Conservation (phyloP, 306 rosid species). For the Abrus precatorius region DNA sequence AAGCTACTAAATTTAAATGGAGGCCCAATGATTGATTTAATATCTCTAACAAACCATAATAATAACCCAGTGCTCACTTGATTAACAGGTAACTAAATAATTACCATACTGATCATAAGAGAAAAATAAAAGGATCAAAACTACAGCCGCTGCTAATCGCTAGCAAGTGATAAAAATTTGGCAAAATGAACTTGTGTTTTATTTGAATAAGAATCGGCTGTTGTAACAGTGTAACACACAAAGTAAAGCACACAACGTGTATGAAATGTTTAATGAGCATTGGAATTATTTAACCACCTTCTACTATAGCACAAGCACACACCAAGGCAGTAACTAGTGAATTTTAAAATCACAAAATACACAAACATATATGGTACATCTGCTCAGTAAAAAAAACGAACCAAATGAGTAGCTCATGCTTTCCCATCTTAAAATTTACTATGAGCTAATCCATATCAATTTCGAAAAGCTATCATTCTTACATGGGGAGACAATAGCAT, state of each 20-base stretch:
- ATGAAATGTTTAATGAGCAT: background rate
- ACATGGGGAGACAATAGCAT: slow-evolving; percentile 15
- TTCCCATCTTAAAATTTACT: too few species aligned
- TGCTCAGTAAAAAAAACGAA: background rate
- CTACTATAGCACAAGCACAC: background rate
- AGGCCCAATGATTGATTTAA: background rate
- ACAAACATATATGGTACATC: background rate
- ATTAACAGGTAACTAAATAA: slow-evolving; percentile 2
- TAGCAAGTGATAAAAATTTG: background rate
- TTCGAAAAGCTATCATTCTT: slow-evolving; percentile 7
- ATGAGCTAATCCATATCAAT: too few species aligned
- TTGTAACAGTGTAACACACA: too few species aligned
- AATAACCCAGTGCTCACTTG: slow-evolving; percentile 2
- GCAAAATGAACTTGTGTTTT: background rate
- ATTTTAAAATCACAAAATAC: background rate
- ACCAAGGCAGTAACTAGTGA: background rate
- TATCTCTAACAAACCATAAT: background rate
- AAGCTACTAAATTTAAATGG: background rate
- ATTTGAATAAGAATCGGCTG: background rate
- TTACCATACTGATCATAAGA: background rate
- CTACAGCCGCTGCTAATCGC: background rate
- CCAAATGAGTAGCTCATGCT: background rate
- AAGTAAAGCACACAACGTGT: background rate
- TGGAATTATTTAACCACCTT: background rate
- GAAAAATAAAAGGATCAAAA: background rate